A percentile compares a stretch with the other conserved stretches of the same genome.
These are phyloP conservation scores for Ogataea pini DNA, from an alignment of 805 yeast genomes.

Conservation along the genomic window DNA sequence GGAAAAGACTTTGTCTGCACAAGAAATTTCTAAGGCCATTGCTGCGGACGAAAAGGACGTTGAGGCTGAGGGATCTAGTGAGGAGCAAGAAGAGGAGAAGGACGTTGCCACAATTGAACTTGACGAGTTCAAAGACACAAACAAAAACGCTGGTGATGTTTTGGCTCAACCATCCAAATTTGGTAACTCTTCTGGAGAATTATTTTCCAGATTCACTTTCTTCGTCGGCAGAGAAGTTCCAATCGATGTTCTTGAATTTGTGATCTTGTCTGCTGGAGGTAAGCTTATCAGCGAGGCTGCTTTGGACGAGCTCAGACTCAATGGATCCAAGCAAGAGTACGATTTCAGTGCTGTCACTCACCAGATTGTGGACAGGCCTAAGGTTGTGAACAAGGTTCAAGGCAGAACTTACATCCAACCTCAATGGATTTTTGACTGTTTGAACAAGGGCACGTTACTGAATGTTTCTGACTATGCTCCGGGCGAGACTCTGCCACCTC, in stretches of 20 bases:
- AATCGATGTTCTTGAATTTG: constrained; percentile 84
- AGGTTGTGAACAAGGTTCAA: constrained; percentile 68
- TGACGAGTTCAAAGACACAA: constrained; percentile 70
- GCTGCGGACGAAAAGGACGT: constrained; percentile 50
- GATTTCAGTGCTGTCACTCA: constrained; percentile 79
- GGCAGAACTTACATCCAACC: constrained; percentile 96
- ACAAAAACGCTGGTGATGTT: constrained; percentile 64
- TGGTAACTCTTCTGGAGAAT: constrained; percentile 58
- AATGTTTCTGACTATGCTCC: constrained; percentile 86
- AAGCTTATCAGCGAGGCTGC: constrained; percentile 82
- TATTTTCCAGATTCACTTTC: constrained; percentile 77
- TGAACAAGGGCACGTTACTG: constrained; percentile 73
- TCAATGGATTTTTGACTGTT: constrained; percentile 94
- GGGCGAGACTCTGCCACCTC: constrained; percentile 95
- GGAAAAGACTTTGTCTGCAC: constrained; percentile 41
- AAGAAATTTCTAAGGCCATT: constrained; percentile 51
- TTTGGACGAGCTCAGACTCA: constrained; percentile 64
- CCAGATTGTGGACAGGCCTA: constrained; percentile 93
- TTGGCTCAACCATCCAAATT: constrained; percentile 69
- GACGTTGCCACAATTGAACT: constrained; percentile 51
- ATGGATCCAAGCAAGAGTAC: constrained; percentile 49
- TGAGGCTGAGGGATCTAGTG: constrained; percentile 37
- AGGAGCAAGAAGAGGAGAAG: constrained; percentile 38
- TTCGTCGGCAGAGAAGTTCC: constrained; percentile 96
- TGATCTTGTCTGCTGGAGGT: constrained; percentile 86